A percentile compares a stretch with the other conserved stretches of the same genome.
phyloP scores from a whole-genome alignment of 768 basidiomycete genomes.

The Phylloporus sp. region DNA sequence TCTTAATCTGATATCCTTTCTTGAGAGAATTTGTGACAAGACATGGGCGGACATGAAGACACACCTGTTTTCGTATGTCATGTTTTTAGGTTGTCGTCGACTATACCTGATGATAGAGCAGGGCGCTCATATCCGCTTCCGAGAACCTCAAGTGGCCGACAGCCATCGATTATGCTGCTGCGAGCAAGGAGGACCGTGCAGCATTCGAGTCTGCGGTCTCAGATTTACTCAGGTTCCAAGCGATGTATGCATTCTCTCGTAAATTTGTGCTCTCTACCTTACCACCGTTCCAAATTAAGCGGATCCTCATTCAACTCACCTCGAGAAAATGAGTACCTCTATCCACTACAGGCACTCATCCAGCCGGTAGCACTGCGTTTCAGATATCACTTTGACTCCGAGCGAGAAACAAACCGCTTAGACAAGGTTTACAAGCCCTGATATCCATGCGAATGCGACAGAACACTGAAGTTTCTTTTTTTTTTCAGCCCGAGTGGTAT shows the following conservation, averaged over 20 bases:
- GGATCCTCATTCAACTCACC: constrained; percentile 44
- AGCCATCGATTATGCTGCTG: constrained; percentile 57
- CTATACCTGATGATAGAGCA: constrained; percentile 26
- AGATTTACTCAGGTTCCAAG: constrained; percentile 74
- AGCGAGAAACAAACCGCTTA: constrained; percentile 79
- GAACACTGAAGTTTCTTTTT: neutral
- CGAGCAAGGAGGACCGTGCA: constrained; percentile 45
- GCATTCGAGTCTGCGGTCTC: constrained; percentile 73
- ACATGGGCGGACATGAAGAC: constrained; percentile 78
- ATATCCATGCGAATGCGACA: neutral
- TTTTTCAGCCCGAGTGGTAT: constrained; percentile 88
- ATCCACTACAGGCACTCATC: constrained; percentile 79
- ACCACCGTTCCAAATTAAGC: constrained; percentile 31
- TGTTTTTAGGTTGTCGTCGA: neutral
- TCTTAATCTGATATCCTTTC: constrained; percentile 57
- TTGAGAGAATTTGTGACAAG: constrained; percentile 56
- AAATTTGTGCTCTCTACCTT: neutral
- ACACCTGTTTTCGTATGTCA: constrained; percentile 54
- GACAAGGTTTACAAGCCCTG: constrained; percentile 64
- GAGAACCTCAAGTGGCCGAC: constrained; percentile 86
- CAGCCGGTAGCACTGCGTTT: constrained; percentile 83
- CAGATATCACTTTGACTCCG: constrained; percentile 91
- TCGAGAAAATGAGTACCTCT: constrained; percentile 49
- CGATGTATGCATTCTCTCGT: constrained; percentile 50
- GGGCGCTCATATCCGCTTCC: constrained; percentile 56